Base-by-base conservation (phyloP, 805 yeast genomes). In the Deakozyma indianensis region DNA sequence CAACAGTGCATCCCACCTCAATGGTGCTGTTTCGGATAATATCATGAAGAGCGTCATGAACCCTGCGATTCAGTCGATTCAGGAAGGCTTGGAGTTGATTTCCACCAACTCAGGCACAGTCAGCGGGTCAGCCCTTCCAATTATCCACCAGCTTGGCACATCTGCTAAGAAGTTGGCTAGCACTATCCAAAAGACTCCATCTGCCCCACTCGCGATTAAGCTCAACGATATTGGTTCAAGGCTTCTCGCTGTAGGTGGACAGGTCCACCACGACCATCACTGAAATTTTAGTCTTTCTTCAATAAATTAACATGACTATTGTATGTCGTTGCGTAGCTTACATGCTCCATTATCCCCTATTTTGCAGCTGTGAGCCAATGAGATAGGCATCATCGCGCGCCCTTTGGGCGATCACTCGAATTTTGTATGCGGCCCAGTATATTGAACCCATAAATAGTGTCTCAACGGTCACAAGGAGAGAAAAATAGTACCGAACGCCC, bases 291-390 rank as follows among this genome's bases (percentile, higher is more conserved):
- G 14, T 7, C 14, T 9, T 25, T 14, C 14, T 25, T 25, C 28
- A 14, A 7, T 14, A 9, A 25, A 25, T 9, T 25, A 25, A 7
- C 14, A 7, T 25, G 28, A 9, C 28, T 9, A 7, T 25, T 9
- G 14, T 14, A 14, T 48, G 50, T 29, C 47, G 52, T 23, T 42
- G 43, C 18, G 45, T 41, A 45, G 44, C 42, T 38, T 11, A 29
- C 35, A 24, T 16, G 25, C 27, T 24, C 25, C n/a, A n/a, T n/a
- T 24, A 42, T 16, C 46, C 53, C 45, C 54, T 49, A 45, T 62
- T 62, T 42, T 62, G 61, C 28, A 62, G 52, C 38, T 56, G 61
- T 41, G 54, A 53, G 15, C 66, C 65, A 21, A 61, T 53, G 27
- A 57, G 46, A 45, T 62, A 62, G 4, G 56, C 52, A 21, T 58